Conservation (phyloP, 1,284 basidiomycete genomes). For the Trametes hirsuta region DNA sequence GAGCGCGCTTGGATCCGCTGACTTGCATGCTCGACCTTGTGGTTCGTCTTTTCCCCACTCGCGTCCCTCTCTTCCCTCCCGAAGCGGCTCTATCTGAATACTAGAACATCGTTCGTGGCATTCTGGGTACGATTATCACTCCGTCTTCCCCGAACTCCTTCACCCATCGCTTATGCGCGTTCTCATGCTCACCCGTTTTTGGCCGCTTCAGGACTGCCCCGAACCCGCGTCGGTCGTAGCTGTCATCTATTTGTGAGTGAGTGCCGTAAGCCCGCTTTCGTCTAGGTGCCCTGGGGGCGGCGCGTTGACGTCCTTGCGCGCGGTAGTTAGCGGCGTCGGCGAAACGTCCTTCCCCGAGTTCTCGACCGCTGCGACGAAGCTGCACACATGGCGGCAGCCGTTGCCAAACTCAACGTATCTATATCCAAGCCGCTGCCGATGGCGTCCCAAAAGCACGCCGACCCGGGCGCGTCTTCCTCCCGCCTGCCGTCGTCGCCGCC, state of each 20-base stretch:
- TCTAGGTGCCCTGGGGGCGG: background rate
- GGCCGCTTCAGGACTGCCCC: constrained; percentile 24
- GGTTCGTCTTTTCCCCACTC: constrained; percentile 23
- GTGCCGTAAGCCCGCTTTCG: constrained; percentile 16
- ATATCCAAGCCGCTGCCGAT: constrained; percentile 51
- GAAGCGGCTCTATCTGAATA: constrained; percentile 19
- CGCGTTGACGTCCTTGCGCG: constrained; percentile 10
- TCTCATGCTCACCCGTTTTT: constrained; percentile 29
- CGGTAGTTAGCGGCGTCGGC: constrained; percentile 23
- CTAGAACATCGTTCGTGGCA: constrained; percentile 24
- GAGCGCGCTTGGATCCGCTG: constrained; percentile 23
- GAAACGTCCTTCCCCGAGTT: constrained; percentile 13
- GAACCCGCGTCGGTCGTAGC: constrained; percentile 16
- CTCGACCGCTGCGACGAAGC: constrained; percentile 19
- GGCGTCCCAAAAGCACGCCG: constrained; percentile 46
- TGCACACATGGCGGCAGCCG: constrained; percentile 52
- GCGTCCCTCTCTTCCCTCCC: constrained; percentile 23
- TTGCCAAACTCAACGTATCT: constrained; percentile 45
- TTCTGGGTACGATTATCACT: constrained; percentile 25
- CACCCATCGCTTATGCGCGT: constrained; percentile 11
- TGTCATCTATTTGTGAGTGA: constrained; percentile 22
- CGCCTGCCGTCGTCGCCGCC: constrained; percentile 34
- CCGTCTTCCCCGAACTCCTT: constrained; percentile 11
- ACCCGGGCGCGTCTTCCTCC: constrained; percentile 46
- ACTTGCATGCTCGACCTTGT: constrained; percentile 26